Evolutionary conservation across 2,329 filamentous ascomycete species (phyloP).

Genomic region (Arthrinium puccinioides): DNA sequence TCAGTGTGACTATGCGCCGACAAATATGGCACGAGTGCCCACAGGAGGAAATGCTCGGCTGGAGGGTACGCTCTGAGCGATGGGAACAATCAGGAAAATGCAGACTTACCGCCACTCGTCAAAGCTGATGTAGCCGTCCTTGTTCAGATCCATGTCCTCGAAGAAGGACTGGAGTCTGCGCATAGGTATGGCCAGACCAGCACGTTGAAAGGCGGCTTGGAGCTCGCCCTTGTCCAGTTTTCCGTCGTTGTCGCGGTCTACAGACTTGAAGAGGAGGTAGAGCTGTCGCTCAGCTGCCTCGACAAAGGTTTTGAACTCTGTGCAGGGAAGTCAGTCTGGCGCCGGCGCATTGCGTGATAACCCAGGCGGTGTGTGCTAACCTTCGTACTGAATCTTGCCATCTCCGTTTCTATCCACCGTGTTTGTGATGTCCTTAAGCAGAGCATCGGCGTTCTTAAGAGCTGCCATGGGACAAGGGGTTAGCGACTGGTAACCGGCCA

Average conservation of each 20-base stretch:
- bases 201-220: slow-evolving; percentile 65
- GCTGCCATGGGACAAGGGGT: slow-evolving; percentile 28
- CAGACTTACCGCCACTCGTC: slow-evolving; percentile 86
- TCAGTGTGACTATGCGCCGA: too few relatives aligned
- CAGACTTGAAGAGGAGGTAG: slow-evolving; percentile 71
- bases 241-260: slow-evolving; percentile 80
- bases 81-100: neutral
- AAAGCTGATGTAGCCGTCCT: slow-evolving; percentile 82
- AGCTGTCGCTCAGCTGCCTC: slow-evolving; percentile 81
- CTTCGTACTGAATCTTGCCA: slow-evolving; percentile 84
- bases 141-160: slow-evolving; percentile 78
- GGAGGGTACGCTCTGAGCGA: neutral
- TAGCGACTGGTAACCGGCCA: slow-evolving; percentile 8
- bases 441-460: slow-evolving; percentile 83
- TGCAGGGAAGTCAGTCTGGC: too few relatives aligned
- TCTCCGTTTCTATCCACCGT: slow-evolving; percentile 83
- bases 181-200: slow-evolving; percentile 71
- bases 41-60: too few relatives aligned
- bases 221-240: slow-evolving; percentile 84
- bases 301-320: slow-evolving; percentile 88
- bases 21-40: too few relatives aligned
- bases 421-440: slow-evolving; percentile 73
- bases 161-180: slow-evolving; percentile 82
- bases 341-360: too few relatives aligned
- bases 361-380: too few relatives aligned